Base-by-base conservation (phyloP, 257 asterid genomes). In the Penstemon davidsonii region DNA sequence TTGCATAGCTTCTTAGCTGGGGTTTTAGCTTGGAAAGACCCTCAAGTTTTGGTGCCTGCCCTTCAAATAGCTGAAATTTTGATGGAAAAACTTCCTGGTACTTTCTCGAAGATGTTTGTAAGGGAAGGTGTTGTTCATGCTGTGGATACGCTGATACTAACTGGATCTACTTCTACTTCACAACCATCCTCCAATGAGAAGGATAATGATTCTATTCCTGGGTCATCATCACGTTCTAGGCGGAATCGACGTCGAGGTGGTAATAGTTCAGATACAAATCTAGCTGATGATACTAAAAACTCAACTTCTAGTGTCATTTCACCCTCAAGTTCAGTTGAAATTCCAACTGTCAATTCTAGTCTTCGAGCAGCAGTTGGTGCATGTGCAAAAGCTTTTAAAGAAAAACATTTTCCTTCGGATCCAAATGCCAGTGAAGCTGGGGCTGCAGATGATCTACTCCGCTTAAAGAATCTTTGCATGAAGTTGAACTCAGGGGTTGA, bases 101-200 rank as follows among this genome's bases (percentile, higher is more conserved):
- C 81, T 49, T 91, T 94, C 75, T 73, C 96, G 53, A 87, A 88
- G 87, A 86, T 94, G 91, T 94, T 90, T 70, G 83, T 83, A 40
- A 82, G 97, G 80, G 99, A 93, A 81, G 99, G 99, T 13, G 96
- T 90, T 50, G 92, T 93, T 69, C 99, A 93, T 78, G 99, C 99
- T 12, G 88, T 93, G 69, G 95, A 90, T 73, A 55, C 91, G 9
- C 76, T 93, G 71, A 87, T 88, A 71, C 60, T 82, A 68, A 70
- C 83, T 40, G 86, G 82, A 40, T 73, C 94, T 67, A 55, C 79
- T 62, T 49, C 82, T 74, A 59, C 84, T 67, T 78, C 79, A 38
- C 95, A 80, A 66, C 91, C 82, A 60, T 73, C 93, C 11, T 73
- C 87, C 43, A 64, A 3, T 51, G 96, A 86, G 72, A 93, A 93